Evolutionary conservation across 352 stramenopile species (phyloP), one percentile per base, ranked within the genome.

Genomic region (Globisporangium parvum): DNA sequence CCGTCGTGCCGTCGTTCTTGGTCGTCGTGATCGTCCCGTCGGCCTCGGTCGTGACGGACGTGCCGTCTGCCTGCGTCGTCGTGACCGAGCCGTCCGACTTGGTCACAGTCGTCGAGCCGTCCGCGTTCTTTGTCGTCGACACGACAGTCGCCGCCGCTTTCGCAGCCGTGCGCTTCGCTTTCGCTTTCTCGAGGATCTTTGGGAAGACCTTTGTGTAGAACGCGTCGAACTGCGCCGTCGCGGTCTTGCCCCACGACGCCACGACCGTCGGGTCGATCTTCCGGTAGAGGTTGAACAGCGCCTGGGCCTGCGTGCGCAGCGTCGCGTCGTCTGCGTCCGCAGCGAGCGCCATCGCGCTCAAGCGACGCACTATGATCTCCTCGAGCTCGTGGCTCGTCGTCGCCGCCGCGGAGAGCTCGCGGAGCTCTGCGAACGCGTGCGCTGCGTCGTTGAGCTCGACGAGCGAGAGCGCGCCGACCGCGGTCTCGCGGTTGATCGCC

Each of bases 211-310:
- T 85, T 39, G 67, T 62, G 65, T 86, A 80, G 51, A 90, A 90
- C 58, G 69, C 65, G 15, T 80, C 63, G 53, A 83, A 78, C 65
- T 85, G 77, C 40, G 52, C 64, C 14, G 54, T 55, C 41, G 69
- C 42, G n/a, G 71, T 80, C 15, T 52, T 46, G 28, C 77, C 77
- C 73, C 70, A 84, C 40, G 65, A 62, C 18, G 59, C 61, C 20
- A 83, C 77, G 28, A 66, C 33, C 39, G 59, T 57, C 15, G 69
- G 62, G 53, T 85, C 72, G 21, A 88, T 55, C 41, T 70, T 72
- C 60, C 80, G 75, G 70, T 86, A 90, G 37, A 90, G 62, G 51
- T 84, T 77, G 61, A 87, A 90, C 9, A 90, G 57, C 33, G 77
- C 54, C 42, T 70, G 56, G 15, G 69, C 73, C 56, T 90, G 75